Evolutionary conservation across 345 rosid genomes (phyloP).

Genomic region (Durio zibethinus): DNA sequence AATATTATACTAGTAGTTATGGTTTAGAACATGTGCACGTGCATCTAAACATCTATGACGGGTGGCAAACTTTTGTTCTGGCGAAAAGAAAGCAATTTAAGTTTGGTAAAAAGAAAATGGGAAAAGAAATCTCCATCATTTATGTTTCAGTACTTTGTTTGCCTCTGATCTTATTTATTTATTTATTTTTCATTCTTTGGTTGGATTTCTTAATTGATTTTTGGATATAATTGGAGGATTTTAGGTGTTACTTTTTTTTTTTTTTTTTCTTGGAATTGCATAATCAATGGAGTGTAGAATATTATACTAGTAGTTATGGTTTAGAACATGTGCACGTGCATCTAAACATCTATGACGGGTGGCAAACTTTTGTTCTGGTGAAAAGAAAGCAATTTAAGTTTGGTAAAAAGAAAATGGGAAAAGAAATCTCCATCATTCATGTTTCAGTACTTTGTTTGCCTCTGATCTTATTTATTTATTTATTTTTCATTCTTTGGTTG

Average conservation of each 20-base stretch:
- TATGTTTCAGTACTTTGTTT: no score
- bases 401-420: not conserved
- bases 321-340: not conserved
- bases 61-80: not conserved
- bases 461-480: not conserved
- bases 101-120: not conserved
- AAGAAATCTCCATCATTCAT: not conserved
- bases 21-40: not conserved
- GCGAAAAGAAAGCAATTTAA: not conserved
- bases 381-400: constrained; percentile 2
- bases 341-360: not conserved
- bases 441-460: not conserved
- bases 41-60: not conserved
- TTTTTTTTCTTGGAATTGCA: not conserved
- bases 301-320: not conserved
- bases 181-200: no score
- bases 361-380: not conserved
- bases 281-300: not conserved
- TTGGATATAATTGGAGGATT: not conserved
- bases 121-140: no score
- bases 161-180: no score
- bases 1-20: not conserved
- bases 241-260: not conserved
- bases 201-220: no score
- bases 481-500: not conserved